phyloP scores from a whole-genome alignment of 768 basidiomycete species.

The Mycena rebaudengoi region DNA sequence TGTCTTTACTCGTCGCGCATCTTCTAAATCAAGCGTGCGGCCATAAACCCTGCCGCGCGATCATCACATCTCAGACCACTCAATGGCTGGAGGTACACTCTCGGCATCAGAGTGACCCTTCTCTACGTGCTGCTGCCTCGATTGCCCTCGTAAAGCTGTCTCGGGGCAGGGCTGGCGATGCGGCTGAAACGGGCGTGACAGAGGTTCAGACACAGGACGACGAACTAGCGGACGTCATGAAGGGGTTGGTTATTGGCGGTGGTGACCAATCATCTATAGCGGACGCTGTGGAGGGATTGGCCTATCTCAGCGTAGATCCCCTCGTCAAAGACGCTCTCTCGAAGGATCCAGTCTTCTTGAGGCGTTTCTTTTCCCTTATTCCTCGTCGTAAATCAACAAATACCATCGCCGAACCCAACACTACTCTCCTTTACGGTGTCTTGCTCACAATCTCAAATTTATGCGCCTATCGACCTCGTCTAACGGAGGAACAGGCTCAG shows the following conservation, averaged over 20 bases:
- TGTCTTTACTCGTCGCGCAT: slow-evolving; percentile 72
- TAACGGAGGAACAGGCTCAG: slow-evolving; percentile 85
- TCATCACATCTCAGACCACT: slow-evolving; percentile 63
- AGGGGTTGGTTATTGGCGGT: slow-evolving; percentile 56
- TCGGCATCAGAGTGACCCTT: slow-evolving; percentile 51
- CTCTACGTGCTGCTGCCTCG: slow-evolving; percentile 68
- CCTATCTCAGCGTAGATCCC: slow-evolving; percentile 78
- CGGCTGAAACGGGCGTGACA: slow-evolving; percentile 36
- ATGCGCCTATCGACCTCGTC: slow-evolving; percentile 70
- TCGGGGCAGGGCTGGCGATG: slow-evolving; percentile 61
- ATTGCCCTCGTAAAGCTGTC: slow-evolving; percentile 84
- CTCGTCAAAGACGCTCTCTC: slow-evolving; percentile 70
- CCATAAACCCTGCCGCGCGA: slow-evolving; percentile 73
- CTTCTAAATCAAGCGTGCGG: slow-evolving; percentile 80
- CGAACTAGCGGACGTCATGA: slow-evolving; percentile 63
- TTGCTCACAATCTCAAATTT: slow-evolving; percentile 81
- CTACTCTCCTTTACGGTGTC: slow-evolving; percentile 79
- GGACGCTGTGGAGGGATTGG: slow-evolving; percentile 85
- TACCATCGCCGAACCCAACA: slow-evolving; percentile 41
- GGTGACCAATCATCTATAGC: slow-evolving; percentile 52
- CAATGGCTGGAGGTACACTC: slow-evolving; percentile 76
- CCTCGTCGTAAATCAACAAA: slow-evolving; percentile 54
- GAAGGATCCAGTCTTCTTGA: slow-evolving; percentile 60
- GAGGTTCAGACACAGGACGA: slow-evolving; percentile 44
- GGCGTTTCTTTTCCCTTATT: slow-evolving; percentile 62